These are phyloP conservation scores for Globisporangium apiculatum DNA, from an alignment of 352 stramenopile genomes.

Conservation along the genomic window DNA sequence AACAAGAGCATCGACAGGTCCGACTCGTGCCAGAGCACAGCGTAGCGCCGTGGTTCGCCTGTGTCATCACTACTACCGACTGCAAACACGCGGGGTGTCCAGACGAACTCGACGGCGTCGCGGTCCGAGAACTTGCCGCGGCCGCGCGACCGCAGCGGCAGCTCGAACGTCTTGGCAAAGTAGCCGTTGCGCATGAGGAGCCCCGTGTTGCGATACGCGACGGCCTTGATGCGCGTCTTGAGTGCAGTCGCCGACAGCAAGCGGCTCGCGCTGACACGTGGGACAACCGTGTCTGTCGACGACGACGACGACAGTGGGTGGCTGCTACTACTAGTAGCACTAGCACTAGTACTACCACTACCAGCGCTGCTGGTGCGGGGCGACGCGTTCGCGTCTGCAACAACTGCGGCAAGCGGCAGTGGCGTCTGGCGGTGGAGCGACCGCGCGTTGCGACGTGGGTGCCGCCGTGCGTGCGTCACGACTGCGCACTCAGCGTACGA, in stretches of 20 bases:
- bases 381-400: constrained; percentile 19
- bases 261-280: neutral
- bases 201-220: constrained; percentile 44
- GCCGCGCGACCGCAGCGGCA: constrained; percentile 13
- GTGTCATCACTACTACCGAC: neutral
- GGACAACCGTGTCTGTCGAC: no score
- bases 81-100: constrained; percentile 33
- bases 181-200: constrained; percentile 40
- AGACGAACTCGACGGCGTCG: constrained; percentile 26
- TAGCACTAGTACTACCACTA: constrained; percentile 1
- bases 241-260: constrained; percentile 10
- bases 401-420: constrained; percentile 28
- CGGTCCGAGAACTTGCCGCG: constrained; percentile 12
- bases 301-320: no score
- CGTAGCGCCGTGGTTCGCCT: neutral
- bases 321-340: neutral
- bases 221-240: constrained; percentile 27
- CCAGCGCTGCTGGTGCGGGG: constrained; percentile 9
- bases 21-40: constrained; percentile 41
- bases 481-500: constrained; percentile 51
- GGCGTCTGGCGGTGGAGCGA: constrained; percentile 50
- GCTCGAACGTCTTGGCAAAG: constrained; percentile 31
- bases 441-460: constrained; percentile 23
- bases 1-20: constrained; percentile 45
- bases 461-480: constrained; percentile 14